Base-by-base conservation (phyloP, 2,329 filamentous ascomycete species). In the Emergomyces pasteurianus region DNA sequence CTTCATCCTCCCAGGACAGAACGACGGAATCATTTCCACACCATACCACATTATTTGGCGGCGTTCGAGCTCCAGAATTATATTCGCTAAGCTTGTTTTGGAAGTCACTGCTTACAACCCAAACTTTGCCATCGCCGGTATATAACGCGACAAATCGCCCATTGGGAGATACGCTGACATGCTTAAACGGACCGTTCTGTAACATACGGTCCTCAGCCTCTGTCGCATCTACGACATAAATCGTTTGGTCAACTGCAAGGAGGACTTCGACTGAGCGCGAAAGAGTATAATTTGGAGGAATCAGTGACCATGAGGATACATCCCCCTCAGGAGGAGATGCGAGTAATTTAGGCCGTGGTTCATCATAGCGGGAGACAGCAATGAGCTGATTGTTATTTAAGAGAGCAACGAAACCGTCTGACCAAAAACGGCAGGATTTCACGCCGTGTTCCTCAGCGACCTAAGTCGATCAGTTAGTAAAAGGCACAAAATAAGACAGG, bases 1-100 rank as follows among this genome's bases (percentile, higher is more conserved):
- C 87, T 73, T 99, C 94, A 70, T 99, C 94, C 70, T 97, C 94
- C 94, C 94, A 99, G 0, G 92, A 92, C 67, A 99, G 85, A 34
- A 96, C 84, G 3, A 94, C 88, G 16, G 92, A 90, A 73, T 97
- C 92, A 68, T 94, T 92, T 5, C 94, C 94, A 73, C 94, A 99
- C 94, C 94, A 99, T 68, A 94, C 87, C 63, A 99, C 82, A 65
- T 94, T 90, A 67, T 90, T 88, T 3, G 94, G 94, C 1, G 87
- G 81, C 5, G 90, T 95, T 72, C 87, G 88, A 10, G 90, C 92
- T 66, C 86, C 86, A 0, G 92, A 92, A 69, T 96, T 86, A 71
- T 97, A 92, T 75, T 97, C 92, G 71, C 91, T 92, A 64, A 96
- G 80, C 61, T 92, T 87, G 69, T 88, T 91, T 71, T 96, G 91